These are phyloP conservation scores for Withania somnifera DNA, from an alignment of 305 asterid species.

Conservation along the genomic window DNA sequence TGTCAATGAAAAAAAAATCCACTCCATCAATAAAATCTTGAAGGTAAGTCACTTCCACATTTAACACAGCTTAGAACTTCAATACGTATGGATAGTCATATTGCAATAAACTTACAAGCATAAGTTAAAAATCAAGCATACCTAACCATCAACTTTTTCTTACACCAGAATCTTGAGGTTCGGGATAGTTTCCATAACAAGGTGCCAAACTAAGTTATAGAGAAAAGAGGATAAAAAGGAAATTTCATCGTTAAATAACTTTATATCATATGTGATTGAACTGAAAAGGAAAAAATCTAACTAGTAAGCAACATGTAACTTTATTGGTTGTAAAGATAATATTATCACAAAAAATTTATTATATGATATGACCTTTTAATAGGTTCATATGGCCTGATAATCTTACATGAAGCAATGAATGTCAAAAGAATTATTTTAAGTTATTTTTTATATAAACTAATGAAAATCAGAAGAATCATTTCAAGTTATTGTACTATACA, in stretches of 20 bases:
- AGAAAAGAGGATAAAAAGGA: background rate
- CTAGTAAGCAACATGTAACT: background rate
- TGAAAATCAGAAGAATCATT: background rate
- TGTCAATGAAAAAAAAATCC: conserved; percentile 83
- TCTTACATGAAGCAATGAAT: background rate
- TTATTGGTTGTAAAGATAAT: background rate
- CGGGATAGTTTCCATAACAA: conserved; percentile 63
- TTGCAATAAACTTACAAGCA: background rate
- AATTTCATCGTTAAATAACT: background rate
- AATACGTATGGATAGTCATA: background rate
- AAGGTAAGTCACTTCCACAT: conserved; percentile 74
- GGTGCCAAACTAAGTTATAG: conserved; percentile 59
- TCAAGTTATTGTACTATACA: background rate
- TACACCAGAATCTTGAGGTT: conserved; percentile 64
- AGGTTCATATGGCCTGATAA: background rate
- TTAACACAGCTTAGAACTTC: conserved; percentile 38
- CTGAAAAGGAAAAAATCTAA: background rate
- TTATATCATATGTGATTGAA: background rate
- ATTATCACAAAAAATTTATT: background rate
- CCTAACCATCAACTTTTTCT: conserved; percentile 84
- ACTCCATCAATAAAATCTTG: conserved; percentile 89
- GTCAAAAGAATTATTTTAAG: background rate
- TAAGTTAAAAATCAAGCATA: conserved; percentile 11
- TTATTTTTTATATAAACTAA: background rate
- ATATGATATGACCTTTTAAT: background rate